phyloP scores from a whole-genome alignment of 371 early-diverging fungal species.

The Mucor piriformis region DNA sequence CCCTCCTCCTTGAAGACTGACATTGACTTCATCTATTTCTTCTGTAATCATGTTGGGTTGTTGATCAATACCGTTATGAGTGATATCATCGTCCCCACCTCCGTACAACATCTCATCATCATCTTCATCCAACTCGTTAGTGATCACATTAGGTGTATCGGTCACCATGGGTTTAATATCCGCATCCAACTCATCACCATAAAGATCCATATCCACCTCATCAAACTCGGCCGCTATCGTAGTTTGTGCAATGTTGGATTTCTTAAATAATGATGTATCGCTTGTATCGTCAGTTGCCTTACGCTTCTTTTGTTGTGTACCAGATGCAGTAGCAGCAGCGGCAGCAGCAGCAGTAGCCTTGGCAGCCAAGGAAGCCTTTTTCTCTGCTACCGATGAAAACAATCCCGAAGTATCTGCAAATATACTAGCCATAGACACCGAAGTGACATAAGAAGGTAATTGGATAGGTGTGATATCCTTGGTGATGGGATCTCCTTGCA shows the following conservation, averaged over 20 bases:
- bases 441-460: constrained; percentile 39
- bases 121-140: constrained; percentile 27
- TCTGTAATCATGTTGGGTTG: constrained; percentile 11
- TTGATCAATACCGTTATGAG: neutral
- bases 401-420: constrained; percentile 63
- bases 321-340: neutral
- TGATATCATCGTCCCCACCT: neutral
- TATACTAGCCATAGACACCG: constrained; percentile 54
- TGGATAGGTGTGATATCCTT: constrained; percentile 44
- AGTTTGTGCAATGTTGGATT: constrained; percentile 13
- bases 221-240: constrained; percentile 47
- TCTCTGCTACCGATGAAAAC: constrained; percentile 48
- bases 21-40: constrained; percentile 45
- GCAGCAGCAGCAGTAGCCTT: constrained; percentile 5
- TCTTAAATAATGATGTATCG: neutral
- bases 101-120: constrained; percentile 43
- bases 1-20: constrained; percentile 35
- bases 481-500: constrained; percentile 59
- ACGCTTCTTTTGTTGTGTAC: constrained; percentile 34
- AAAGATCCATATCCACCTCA: constrained; percentile 69
- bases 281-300: constrained; percentile 27
- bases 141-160: neutral
- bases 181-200: constrained; percentile 42
- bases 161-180: neutral
- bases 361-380: constrained; percentile 4